Evolutionary conservation across 1,284 basidiomycete species (phyloP), one percentile per base, ranked within the genome.

Genomic region (Cutaneotrichosporon mucoides): DNA sequence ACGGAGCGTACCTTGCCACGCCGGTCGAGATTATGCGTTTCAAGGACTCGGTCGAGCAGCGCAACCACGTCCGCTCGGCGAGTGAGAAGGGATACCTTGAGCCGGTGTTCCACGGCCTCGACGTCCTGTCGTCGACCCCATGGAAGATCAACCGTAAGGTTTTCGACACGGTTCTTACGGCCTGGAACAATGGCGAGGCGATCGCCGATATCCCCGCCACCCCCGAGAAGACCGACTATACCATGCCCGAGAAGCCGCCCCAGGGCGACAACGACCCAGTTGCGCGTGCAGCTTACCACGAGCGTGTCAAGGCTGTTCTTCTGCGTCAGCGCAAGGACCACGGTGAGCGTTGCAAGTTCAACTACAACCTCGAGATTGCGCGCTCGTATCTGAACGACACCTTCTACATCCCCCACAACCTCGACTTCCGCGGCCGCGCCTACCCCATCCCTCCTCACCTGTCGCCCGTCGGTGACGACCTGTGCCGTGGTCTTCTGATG

Each of bases 331-430:
- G 88, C 15, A 87, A 86, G 68, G 89, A 89, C 66, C 95, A 98
- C 77, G 90, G 89, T 13, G 89, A 93, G 61, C 83, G 95, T 48
- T 98, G 94, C 77, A 90, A 84, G 72, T 87, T 94, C 63, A 98
- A 98, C 77, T 99, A 99, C 79, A 97, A 94, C 78, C 86, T 99
- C 60, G 95, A 98, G 78, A 96, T 99, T 70, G 95, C 95, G 2
- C 84, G 91, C 59, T 88, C 93, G 37, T 76, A 72, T 62, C 59
- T 76, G 43, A 70, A 74, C 66, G 73, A 98, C 70, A 86, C 82
- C 0, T 88, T 99, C 76, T 99, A 93, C 79, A 84, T 96, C 63
- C 95, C 95, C 0, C 96, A 99, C 79, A 98, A 97, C 78, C 83
- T 99, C 72, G 96, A 99, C 78, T 99, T 99, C 84, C 87, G 95